Evolutionary conservation across 331 rosid genomes (phyloP), one percentile per base, ranked within the genome.

Genomic region (Saraca asoca): DNA sequence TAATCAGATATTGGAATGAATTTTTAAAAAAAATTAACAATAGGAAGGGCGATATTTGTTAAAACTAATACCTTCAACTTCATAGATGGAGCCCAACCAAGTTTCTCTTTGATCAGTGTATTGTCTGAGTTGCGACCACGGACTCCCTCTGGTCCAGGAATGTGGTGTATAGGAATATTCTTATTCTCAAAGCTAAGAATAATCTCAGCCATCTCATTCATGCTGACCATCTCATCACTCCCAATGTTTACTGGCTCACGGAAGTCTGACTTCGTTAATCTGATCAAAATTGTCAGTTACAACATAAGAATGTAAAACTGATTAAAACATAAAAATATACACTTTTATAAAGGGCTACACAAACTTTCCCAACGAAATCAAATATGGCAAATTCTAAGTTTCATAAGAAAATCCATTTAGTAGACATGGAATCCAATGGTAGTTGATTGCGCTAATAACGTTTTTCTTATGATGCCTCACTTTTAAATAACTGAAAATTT

Each of bases 71-170:
- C 99, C 99, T 90, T 94, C 89, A 94, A 81, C 66, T 63, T 86
- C 97, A 94, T 94, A 43, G 92, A 84, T 33, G 97, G 99, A 74
- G 99, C 97, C 97, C 99, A 86, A 3, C 99, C 99, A 68, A 94
- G 96, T 75, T 94, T 94, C 84, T 94, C 99, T 74, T 90, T 94
- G 44, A 94, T 94, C 35, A 94, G 90, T 2, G 89, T 90, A 76
- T 94, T 94, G 88, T 94, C 99, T 5, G 97, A 94, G 84, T 94
- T 94, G 18, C 96, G 99, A 38, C 99, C 99, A 29, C 99, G 95
- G 20, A 94, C 99, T 41, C 97, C 99, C 77, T 94, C 99, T 18
- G 96, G 99, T 0, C 99, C 99, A 52, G 99, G 99, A 80, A 94
- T 94, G 82, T 88, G 99, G 34, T 86, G 89, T 52, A 94, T 86